Base-by-base conservation (phyloP, 768 basidiomycete species). In the Ephemerocybe angulata region DNA sequence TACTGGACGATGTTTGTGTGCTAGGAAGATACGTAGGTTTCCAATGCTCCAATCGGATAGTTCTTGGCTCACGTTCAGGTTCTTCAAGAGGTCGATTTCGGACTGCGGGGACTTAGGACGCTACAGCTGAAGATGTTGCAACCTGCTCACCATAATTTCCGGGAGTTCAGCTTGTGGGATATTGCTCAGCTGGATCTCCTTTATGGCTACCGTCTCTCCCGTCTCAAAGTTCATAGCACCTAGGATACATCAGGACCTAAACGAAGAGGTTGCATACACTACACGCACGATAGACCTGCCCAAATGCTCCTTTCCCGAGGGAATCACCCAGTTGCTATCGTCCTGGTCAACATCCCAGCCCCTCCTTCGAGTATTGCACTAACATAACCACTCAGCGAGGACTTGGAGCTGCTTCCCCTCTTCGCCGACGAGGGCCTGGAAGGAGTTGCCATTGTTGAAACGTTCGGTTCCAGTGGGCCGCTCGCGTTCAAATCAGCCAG, bases 1-100 rank as follows among this genome's bases (percentile, higher is more conserved):
- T 99, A 99, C 72, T 99, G 96, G 67, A 98, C 97, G 67, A 99
- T 98, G 68, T 98, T 98, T 38, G 87, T 78, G 67, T 98, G 93
- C 94, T 96, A 69, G 48, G 33, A 37, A 54, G 52, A 24, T 31
- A 3, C 31, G 1, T 55, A 15, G 58, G 43, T 10, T 31, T 49
- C 19, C 21, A 54, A 50, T 22, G 31, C 29, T 59, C n/a, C n/a
- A n/a, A n/a, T n/a, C n/a, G n/a, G n/a, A n/a, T n/a, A n/a, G 33
- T 47, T 33, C 54, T 43, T 12, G 8, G 67, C 81, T 65, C 70
- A 95, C 94, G 62, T 96, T 90, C 57, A 99, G 80, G 69, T 97
- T 98, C 81, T 98, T 98, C 60, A 99, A 81, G 57, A 98, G 74
- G 70, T 98, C 92, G 62, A 99, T 99, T 75, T 98, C 96, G 53